Conservation (phyloP, 176 grass and related monocot species). For the Zea luxurians region DNA sequence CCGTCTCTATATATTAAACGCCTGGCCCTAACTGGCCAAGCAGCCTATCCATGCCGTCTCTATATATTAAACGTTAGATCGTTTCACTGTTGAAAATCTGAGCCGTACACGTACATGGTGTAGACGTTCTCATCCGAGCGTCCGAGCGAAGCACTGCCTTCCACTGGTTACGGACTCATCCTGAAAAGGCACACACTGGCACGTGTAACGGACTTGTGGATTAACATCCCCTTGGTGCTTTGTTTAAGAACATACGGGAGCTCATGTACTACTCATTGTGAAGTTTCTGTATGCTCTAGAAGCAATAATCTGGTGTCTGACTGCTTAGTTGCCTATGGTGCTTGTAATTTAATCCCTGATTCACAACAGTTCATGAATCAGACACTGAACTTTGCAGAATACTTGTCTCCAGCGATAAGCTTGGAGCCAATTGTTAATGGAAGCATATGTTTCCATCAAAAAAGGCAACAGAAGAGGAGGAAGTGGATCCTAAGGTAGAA, state of each 20-base stretch:
- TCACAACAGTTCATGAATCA: neutral
- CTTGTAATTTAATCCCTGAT: neutral
- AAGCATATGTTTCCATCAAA: neutral
- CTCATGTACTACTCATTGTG: neutral
- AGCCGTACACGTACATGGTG: too few relatives aligned
- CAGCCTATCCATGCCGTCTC: too few relatives aligned
- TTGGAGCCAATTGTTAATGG: neutral
- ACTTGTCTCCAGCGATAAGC: neutral
- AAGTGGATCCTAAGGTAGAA: neutral
- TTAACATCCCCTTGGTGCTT: neutral
- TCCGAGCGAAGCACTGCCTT: too few relatives aligned
- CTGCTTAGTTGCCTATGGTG: neutral
- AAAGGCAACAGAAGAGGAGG: neutral
- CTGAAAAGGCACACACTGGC: too few relatives aligned
- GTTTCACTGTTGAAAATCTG: too few relatives aligned
- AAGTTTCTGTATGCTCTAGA: too few relatives aligned
- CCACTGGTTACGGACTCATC: too few relatives aligned
- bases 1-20: too few relatives aligned
- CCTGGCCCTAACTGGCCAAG: too few relatives aligned
- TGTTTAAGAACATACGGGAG: neutral
- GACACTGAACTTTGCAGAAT: neutral
- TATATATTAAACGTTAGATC: too few relatives aligned
- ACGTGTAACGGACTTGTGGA: neutral
- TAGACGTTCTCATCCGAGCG: too few relatives aligned
- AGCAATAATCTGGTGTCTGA: too few relatives aligned